Evolutionary conservation across 257 asterid genomes (phyloP), one percentile per base, ranked within the genome.

Genomic region (Nicotiana benthamiana): DNA sequence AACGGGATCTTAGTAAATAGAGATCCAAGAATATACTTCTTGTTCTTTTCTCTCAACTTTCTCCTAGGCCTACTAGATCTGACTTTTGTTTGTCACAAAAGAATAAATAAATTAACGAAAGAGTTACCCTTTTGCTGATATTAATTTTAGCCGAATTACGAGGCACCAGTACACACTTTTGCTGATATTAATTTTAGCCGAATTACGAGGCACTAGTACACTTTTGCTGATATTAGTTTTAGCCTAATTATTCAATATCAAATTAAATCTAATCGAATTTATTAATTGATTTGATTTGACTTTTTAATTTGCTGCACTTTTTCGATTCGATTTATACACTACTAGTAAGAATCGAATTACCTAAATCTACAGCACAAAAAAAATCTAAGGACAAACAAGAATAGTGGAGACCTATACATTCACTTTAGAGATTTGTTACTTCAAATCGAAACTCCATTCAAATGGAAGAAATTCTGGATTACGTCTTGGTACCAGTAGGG

Each of bases 391-490:
- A 12, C 48, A 40, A 40, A 40, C 56, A 51, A 51, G 56, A 51
- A 18, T 18, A 18, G 62, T 18, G 62, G 26, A 18, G 61, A 56
- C 26, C 26, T 0, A 18, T 6, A 18, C 26, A 56, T 53, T 53
- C 60, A 54, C 9, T 54, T 5, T 3, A 18, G 8, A 16, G n/a
- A 53, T 17, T 53, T 18, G 26, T 18, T 3, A n/a, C 26, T 56
- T 56, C 62, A 56, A 28, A 3, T 46, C 46, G 59, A 40, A 40
- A 36, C 30, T 68, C 76, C 2, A 20, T 68, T 40, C 2, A 11
- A 43, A 94, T 94, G 98, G 93, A 86, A 84, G 63, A 79, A 34
- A 57, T 86, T 86, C 89, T 94, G 12, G 98, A 94, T 86, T 90
- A 66, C 43, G 89, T 89, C 1, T 85, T 94, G 86, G 96, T 94